Percentiles rank a stretch among this genome's conserved stretches.
phyloP scores from a whole-genome alignment of 2,329 filamentous ascomycete species.

The Talaromyces piceae region DNA sequence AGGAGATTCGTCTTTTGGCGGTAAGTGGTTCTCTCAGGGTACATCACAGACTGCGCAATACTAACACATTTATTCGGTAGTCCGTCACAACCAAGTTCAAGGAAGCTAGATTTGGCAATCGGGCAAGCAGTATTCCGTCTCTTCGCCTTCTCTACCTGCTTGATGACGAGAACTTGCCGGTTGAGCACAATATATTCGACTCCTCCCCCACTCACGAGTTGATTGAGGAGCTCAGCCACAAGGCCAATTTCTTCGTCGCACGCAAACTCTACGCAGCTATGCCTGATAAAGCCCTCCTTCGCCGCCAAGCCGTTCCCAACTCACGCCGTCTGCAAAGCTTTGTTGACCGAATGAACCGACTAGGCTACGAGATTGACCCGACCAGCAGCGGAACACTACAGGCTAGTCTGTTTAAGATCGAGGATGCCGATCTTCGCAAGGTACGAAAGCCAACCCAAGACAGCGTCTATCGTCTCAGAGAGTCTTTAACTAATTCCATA shows the following conservation, averaged over 20 bases:
- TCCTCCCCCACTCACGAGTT: slow-evolving; percentile 83
- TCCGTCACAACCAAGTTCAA: slow-evolving; percentile 83
- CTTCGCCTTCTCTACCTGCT: slow-evolving; percentile 86
- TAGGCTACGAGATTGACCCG: slow-evolving; percentile 84
- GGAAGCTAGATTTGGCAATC: slow-evolving; percentile 74
- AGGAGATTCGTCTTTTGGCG: slow-evolving; percentile 51
- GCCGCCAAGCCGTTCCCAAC: slow-evolving; percentile 78
- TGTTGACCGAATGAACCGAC: slow-evolving; percentile 82
- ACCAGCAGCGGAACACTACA: slow-evolving; percentile 85
- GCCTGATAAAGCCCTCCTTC: slow-evolving; percentile 86
- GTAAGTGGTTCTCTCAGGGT: slow-evolving; percentile 1
- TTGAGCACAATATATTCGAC: slow-evolving; percentile 93
- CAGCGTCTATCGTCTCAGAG: background rate
- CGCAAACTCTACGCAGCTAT: slow-evolving; percentile 71
- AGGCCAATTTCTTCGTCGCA: slow-evolving; percentile 83
- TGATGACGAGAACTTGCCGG: slow-evolving; percentile 95
- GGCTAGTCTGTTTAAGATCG: slow-evolving; percentile 89
- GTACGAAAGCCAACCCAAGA: slow-evolving; percentile 21
- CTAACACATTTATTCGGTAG: slow-evolving; percentile 32
- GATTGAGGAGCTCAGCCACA: slow-evolving; percentile 90
- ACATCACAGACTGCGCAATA: background rate
- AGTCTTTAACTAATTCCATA: slow-evolving; percentile 1
- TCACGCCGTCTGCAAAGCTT: slow-evolving; percentile 83
- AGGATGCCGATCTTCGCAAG: slow-evolving; percentile 83
- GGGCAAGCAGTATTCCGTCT: slow-evolving; percentile 70